Percentiles rank a stretch among this genome's conserved stretches.
Evolutionary conservation across 2,329 filamentous ascomycete genomes (phyloP).

Genomic region (Fusarium keratoplasticum): DNA sequence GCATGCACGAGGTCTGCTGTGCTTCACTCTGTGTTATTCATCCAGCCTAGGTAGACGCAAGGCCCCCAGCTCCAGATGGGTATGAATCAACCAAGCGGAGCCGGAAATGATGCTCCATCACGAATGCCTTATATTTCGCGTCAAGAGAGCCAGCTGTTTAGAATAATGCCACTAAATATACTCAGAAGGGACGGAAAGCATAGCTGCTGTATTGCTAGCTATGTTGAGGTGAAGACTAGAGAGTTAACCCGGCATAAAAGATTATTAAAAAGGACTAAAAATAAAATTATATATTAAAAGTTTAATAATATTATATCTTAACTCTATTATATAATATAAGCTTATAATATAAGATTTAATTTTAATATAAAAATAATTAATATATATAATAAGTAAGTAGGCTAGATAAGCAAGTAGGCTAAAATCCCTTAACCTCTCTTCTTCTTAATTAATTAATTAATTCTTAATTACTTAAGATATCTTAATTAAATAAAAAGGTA

Average conservation of each 20-base stretch:
- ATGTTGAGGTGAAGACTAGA: background rate
- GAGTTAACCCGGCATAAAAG: background rate
- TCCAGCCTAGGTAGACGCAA: background rate
- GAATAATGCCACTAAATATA: background rate
- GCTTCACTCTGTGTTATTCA: background rate
- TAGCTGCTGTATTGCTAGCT: background rate
- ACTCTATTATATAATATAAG: no score
- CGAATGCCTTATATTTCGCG: background rate
- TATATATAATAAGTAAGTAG: no score
- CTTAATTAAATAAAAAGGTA: no score
- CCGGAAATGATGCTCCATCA: background rate
- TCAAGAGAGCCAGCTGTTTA: background rate
- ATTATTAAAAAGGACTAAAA: background rate
- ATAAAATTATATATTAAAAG: no score
- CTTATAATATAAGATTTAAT: no score
- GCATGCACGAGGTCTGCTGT: background rate
- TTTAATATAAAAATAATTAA: no score
- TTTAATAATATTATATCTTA: no score
- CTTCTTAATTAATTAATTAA: no score
- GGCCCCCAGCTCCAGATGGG: background rate
- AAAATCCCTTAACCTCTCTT: no score
- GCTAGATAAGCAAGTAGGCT: no score
- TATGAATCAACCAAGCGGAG: background rate
- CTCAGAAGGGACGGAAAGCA: background rate
- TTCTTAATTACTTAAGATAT: no score